Percentiles rank a stretch among this genome's conserved stretches.
Evolutionary conservation across 2,329 filamentous ascomycete genomes (phyloP).

Genomic region (Erysiphe pulchra): DNA sequence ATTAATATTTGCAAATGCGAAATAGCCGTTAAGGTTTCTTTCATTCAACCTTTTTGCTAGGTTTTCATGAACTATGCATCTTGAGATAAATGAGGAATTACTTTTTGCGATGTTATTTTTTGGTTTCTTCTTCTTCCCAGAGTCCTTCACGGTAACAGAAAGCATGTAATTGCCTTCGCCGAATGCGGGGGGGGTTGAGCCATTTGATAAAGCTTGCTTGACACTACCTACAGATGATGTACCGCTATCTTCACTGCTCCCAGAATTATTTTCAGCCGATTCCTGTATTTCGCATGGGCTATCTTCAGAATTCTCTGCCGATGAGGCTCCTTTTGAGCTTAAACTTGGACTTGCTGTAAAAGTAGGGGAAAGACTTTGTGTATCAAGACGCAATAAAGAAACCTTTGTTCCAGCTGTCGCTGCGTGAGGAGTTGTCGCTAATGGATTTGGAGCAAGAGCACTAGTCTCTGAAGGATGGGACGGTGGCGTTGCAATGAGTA

Average conservation of each 20-base stretch:
- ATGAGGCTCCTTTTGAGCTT: constrained; percentile 23
- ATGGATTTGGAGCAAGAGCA: constrained; percentile 64
- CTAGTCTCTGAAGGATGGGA: constrained; percentile 88
- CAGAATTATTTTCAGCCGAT: constrained; percentile 32
- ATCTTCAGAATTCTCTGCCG: constrained; percentile 17
- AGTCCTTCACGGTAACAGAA: constrained; percentile 37
- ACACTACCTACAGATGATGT: constrained; percentile 21
- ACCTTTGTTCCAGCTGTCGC: constrained; percentile 66
- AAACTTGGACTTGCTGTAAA: background rate
- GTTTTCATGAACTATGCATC: constrained; percentile 73
- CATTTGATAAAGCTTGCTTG: background rate
- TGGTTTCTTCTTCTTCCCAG: constrained; percentile 65
- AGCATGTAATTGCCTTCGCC: constrained; percentile 67
- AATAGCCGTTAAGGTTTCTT: constrained; percentile 50
- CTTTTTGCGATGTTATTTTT: constrained; percentile 98
- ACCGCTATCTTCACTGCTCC: constrained; percentile 27
- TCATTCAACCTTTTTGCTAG: constrained; percentile 59
- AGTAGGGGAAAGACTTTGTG: background rate
- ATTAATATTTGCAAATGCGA: constrained; percentile 88
- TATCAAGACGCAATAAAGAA: constrained; percentile 32
- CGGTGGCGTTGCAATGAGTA: constrained; percentile 79
- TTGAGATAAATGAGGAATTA: constrained; percentile 94
- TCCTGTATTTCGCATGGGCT: constrained; percentile 31
- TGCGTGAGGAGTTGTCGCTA: constrained; percentile 64
- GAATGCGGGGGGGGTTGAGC: constrained; percentile 35